Conservation (phyloP, 2,329 filamentous ascomycete species). For the Aspergillus tubingensis region DNA sequence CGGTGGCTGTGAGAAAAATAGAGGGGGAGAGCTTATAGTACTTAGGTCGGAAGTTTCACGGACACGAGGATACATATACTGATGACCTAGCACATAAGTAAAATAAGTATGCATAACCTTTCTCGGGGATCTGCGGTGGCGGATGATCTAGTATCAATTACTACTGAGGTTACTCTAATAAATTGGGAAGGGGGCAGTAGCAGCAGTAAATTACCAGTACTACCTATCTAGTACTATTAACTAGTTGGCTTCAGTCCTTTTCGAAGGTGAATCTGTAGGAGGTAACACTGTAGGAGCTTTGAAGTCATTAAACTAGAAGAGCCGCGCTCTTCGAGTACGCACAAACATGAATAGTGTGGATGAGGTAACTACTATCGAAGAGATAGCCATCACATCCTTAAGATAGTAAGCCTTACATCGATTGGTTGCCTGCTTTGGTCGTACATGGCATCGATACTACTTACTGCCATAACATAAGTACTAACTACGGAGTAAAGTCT, state of each 20-base stretch:
- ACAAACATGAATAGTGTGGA: not conserved
- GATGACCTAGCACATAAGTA: not conserved
- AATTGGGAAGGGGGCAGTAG: no score
- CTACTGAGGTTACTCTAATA: not conserved
- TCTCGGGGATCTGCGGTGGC: not conserved
- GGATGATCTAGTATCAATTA: not conserved
- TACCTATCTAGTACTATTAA: no score
- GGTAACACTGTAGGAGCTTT: not conserved
- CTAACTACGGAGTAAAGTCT: no score
- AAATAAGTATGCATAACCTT: not conserved
- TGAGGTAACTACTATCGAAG: not conserved
- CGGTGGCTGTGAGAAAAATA: not conserved
- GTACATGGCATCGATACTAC: not conserved
- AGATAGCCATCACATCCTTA: not conserved
- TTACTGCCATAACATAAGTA: not conserved
- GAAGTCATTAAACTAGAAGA: not conserved
- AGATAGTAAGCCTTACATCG: not conserved
- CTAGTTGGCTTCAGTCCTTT: not conserved
- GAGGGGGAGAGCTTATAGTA: not conserved
- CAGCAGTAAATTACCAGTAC: no score
- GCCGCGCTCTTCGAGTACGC: not conserved
- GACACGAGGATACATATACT: not conserved
- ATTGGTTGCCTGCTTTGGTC: not conserved
- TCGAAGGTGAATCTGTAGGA: no score
- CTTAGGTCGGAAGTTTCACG: not conserved